Evolutionary conservation across 139 green algal genomes (phyloP).

Genomic region (Nannochloris sp.): DNA sequence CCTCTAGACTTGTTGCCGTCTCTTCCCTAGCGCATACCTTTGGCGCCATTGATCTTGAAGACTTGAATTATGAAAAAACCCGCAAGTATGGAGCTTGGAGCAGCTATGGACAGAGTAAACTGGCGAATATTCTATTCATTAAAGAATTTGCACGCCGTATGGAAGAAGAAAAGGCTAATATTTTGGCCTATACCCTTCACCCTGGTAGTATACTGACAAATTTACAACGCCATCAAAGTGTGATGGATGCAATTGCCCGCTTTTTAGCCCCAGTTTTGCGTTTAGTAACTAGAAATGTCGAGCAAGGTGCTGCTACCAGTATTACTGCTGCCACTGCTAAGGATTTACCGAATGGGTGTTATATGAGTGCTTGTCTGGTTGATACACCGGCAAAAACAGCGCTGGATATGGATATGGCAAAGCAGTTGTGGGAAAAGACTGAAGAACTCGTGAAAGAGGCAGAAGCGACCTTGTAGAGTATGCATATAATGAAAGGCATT

Average conservation of each 20-base stretch:
- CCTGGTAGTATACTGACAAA: slow-evolving; percentile 74
- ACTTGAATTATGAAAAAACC: slow-evolving; percentile 17
- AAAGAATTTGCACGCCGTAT: slow-evolving; percentile 44
- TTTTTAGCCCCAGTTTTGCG: not conserved
- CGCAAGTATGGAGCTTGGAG: slow-evolving; percentile 9
- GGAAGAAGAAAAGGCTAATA: slow-evolving; percentile 4
- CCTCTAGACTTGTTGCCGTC: slow-evolving; percentile 18
- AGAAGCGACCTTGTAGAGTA: no score
- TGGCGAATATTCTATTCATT: slow-evolving; percentile 41
- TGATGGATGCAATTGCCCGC: not conserved
- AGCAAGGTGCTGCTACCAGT: slow-evolving; percentile 63
- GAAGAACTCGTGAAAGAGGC: slow-evolving; percentile 37
- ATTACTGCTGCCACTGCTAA: slow-evolving; percentile 52
- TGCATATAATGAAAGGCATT: not conserved
- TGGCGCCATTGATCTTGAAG: slow-evolving; percentile 12
- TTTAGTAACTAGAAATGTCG: not conserved
- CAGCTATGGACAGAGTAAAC: slow-evolving; percentile 48
- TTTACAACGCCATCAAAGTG: slow-evolving; percentile 35
- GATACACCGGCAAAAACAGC: not conserved
- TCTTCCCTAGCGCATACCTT: slow-evolving; percentile 14
- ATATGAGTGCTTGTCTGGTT: slow-evolving; percentile 52
- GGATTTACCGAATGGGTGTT: slow-evolving; percentile 53
- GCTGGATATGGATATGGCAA: slow-evolving; percentile 18
- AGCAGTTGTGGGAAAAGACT: slow-evolving; percentile 50
- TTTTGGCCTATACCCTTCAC: slow-evolving; percentile 67